Evolutionary conservation across 805 yeast species (phyloP).

Genomic region (Metschnikowia similis): DNA sequence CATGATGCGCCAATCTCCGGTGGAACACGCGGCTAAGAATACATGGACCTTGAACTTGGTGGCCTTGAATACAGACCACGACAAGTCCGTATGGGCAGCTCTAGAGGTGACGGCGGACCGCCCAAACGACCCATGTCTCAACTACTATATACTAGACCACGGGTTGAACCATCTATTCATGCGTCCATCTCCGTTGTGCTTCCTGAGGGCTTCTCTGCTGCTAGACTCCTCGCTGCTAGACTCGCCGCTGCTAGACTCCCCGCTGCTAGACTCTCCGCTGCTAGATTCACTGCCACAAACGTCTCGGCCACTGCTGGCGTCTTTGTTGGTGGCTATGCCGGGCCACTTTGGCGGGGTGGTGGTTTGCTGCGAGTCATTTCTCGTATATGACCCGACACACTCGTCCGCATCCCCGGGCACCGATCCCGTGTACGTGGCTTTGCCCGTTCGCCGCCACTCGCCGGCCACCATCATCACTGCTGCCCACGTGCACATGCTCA

Average conservation of each 20-base stretch:
- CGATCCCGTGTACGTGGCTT: slow-evolving; percentile 34
- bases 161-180: slow-evolving; percentile 76
- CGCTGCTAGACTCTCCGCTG: too few species aligned
- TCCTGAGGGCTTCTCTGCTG: slow-evolving; percentile 11
- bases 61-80: slow-evolving; percentile 71
- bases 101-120: slow-evolving; percentile 46
- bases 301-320: slow-evolving; percentile 28
- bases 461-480: slow-evolving; percentile 39
- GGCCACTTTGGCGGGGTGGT: slow-evolving; percentile 68
- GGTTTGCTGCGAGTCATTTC: slow-evolving; percentile 52
- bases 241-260: too few species aligned
- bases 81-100: slow-evolving; percentile 81
- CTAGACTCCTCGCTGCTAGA: not conserved
- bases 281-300: too few species aligned
- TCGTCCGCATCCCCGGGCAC: slow-evolving; percentile 6
- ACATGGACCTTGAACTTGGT: slow-evolving; percentile 49
- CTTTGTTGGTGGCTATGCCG: slow-evolving; percentile 62
- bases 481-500: slow-evolving; percentile 64
- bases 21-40: slow-evolving; percentile 57
- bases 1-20: slow-evolving; percentile 49
- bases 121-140: slow-evolving; percentile 29
- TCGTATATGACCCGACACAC: slow-evolving; percentile 46
- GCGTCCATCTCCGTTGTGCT: slow-evolving; percentile 21
- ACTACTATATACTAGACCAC: slow-evolving; percentile 77
- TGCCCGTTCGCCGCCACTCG: slow-evolving; percentile 47